These are phyloP conservation scores for Osmanthus fragrans DNA, from an alignment of 257 asterid species.

Conservation along the genomic window DNA sequence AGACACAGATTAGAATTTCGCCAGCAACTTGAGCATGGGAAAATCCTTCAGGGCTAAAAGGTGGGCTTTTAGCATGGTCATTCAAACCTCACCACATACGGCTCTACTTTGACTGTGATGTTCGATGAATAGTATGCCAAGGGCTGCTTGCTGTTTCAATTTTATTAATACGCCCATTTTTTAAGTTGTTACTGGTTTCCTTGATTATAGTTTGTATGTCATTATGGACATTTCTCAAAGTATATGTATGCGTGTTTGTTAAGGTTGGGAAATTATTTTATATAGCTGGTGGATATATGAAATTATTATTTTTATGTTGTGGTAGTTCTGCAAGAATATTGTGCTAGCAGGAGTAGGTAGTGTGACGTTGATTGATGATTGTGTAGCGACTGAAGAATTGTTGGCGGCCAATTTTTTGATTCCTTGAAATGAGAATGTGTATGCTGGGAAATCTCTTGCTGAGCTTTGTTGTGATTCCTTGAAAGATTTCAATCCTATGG, in stretches of 20 bases:
- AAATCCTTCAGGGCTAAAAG: too few species aligned
- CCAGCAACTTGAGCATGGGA: too few species aligned
- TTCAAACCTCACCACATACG: too few species aligned
- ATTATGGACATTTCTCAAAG: neutral
- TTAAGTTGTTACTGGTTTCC: neutral
- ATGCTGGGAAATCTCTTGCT: constrained; percentile 65
- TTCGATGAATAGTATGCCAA: neutral
- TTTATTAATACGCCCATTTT: neutral
- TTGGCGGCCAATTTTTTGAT: constrained; percentile 76
- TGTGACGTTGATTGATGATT: constrained; percentile 81
- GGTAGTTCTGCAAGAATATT: constrained; percentile 91
- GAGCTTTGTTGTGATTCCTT: constrained; percentile 89
- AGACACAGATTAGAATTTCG: too few species aligned
- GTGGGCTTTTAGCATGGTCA: too few species aligned
- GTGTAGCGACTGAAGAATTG: constrained; percentile 60
- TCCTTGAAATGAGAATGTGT: constrained; percentile 49
- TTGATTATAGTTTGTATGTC: neutral
- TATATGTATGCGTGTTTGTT: neutral
- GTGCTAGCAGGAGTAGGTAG: constrained; percentile 98
- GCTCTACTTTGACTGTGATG: neutral
- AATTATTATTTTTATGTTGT: neutral
- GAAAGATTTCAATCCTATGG: constrained; percentile 97
- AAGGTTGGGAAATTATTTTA: neutral
- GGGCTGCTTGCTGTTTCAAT: neutral
- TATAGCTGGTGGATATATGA: neutral